Base-by-base conservation (phyloP, 441 rosid genomes). In the Hura crepitans region DNA sequence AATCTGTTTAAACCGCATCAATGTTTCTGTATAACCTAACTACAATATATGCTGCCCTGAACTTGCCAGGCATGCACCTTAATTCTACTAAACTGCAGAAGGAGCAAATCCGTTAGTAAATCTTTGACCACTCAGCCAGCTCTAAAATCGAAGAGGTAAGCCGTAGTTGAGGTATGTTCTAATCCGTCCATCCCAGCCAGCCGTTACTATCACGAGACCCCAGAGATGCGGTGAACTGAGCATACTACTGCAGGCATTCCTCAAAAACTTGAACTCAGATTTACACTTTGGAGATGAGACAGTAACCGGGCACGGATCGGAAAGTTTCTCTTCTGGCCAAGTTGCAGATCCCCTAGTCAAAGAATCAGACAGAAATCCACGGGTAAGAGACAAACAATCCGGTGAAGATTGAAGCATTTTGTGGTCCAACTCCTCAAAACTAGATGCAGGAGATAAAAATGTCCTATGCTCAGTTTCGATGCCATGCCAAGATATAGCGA, bases 251-350 rank as follows among this genome's bases (percentile, higher is more conserved):
- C 91, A 91, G 15, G 99, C 87, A 25, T 76, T 82, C 70, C 81
- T 84, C 59, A 96, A 83, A 54, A 91, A 80, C 72, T 81, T 86
- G 84, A 50, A 85, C 28, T 86, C 85, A 0, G 84, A 65, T 74
- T 74, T 85, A 25, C 70, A 75, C 5, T 82, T 72, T 46, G 85
- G 71, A n/a, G 87, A 66, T 3, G 74, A 65, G 43, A 78, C 72
- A 60, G 55, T 72, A 23, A 81, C 72, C 62, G 80, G 81, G 1
- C 83, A 81, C 37, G 78, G 23, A 47, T 77, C 51, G 25, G 87
- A 88, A 69, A 96, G 93, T 73, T 83, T 85, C 81, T 96, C 99
- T 76, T 91, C 99, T 0, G 99, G 99, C 97, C 97, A 96, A 12
- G 99, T 96, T 0, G 96, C 96, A 0, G 97, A 77, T 51, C 96